Evolutionary conservation across 1,284 basidiomycete genomes (phyloP), one percentile per base, ranked within the genome.

Genomic region (Thecaphora thlaspeos): DNA sequence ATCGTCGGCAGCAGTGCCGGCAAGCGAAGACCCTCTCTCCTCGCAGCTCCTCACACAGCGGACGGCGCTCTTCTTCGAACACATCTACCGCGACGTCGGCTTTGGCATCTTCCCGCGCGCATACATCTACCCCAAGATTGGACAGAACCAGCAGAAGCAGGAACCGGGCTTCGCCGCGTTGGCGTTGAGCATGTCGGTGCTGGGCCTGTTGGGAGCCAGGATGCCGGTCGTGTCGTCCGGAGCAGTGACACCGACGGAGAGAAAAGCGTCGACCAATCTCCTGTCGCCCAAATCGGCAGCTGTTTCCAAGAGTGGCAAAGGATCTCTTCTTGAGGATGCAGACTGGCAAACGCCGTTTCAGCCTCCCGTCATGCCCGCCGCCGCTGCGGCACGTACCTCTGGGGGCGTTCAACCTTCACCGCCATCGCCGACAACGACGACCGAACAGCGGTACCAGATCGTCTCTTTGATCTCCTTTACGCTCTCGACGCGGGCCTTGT

Each of bases 31-130:
- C 12, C 54, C 59, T 18, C 44, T 61, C 14, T 70, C 67, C 41
- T 71, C 68, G 11, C 54, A 56, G 36, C 57, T 61, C 7, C 54
- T 73, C 46, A 73, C 70, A 18, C 57, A 55, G 23, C 48, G 68
- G 21, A 71, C 70, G 12, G 66, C 66, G 19, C 46, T 67, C 37
- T 73, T 67, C 52, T 73, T 68, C 55, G 61, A 69, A 10, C 68
- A 64, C n/a, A 48, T 71, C 2, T 71, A 73, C 59, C 66, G 66
- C 14, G 46, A 55, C 11, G 48, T 73, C 30, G 69, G 67, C 42
- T 41, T 50, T 0, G 61, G 51, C 15, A 67, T 73, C 28, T 65
- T 71, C 28, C 62, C 67, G 8, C 40, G 66, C 4, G 54, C 61
- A 2, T 68, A 62, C 43, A 56, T 73, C 45, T 61, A 68, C n/a